Percentiles rank a stretch among this genome's conserved stretches.
These are phyloP conservation scores for Fusarium sp. DNA, from an alignment of 2,329 filamentous ascomycete genomes.

Conservation along the genomic window DNA sequence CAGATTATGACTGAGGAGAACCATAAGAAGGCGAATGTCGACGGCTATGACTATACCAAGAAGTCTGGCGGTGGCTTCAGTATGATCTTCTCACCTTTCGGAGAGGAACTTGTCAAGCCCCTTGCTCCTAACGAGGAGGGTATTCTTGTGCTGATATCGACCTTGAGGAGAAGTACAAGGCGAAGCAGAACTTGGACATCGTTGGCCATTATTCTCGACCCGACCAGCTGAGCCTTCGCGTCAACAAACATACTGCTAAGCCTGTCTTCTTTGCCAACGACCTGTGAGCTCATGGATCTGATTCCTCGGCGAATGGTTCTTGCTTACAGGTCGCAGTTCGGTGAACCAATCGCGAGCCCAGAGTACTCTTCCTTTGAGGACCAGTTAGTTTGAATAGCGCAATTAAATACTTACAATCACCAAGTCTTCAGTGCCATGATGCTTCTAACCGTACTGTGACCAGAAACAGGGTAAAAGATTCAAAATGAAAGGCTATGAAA, in stretches of 20 bases:
- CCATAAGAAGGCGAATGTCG: slow-evolving; percentile 39
- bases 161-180: slow-evolving; percentile 32
- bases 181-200: slow-evolving; percentile 49
- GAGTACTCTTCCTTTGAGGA: not conserved
- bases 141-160: slow-evolving; percentile 52
- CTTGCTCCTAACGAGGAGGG: slow-evolving; percentile 43
- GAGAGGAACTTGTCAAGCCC: slow-evolving; percentile 42
- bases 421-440: no score
- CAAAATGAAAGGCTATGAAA: no score
- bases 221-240: slow-evolving; percentile 49
- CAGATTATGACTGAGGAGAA: slow-evolving; percentile 56
- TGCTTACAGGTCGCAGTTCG: not conserved
- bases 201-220: slow-evolving; percentile 47
- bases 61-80: slow-evolving; percentile 36
- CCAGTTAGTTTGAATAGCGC: not conserved
- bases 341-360: not conserved
- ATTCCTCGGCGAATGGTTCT: not conserved
- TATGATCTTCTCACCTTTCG: slow-evolving; percentile 47
- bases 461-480: not conserved
- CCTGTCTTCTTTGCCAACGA: slow-evolving; percentile 8
- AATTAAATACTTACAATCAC: not conserved
- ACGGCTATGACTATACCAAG: slow-evolving; percentile 41
- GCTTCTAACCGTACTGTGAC: no score
- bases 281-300: not conserved
- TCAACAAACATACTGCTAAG: slow-evolving; percentile 2